Base-by-base conservation (phyloP, 805 yeast species). In the Clavispora santaluciae region DNA sequence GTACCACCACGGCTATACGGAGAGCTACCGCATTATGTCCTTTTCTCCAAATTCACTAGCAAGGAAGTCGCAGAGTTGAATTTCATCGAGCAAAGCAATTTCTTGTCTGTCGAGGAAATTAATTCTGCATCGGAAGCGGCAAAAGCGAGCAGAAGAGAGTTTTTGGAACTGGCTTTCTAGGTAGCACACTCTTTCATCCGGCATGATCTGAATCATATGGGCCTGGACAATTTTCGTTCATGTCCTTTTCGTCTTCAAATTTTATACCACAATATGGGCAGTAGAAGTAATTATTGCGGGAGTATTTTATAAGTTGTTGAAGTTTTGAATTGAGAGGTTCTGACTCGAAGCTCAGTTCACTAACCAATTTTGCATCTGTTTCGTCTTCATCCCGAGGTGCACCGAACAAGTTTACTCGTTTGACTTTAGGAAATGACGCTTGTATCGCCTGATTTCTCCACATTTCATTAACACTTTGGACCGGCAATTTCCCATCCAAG, bases 401-500 rank as follows among this genome's bases (percentile, higher is more conserved):
- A 9, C 20, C 31, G 9, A 28, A 28, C 31, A 28, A 28, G 8
- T 15, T 5, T 15, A 28, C 20, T 5, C 31, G 15, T 16, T 12
- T 12, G 4, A 11, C 6, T 6, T 28, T 28, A 15, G 15, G 15
- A 8, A 6, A 15, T 5, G 20, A 15, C 9, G 31, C 16, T 16
- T 28, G 12, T 4, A 25, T n/a, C 1, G 54, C 56, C 34, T 46
- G 52, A 1, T 61, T 55, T 48, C 73, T 59, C 79, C 79, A 75
- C 25, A 75, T 52, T 1, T 59, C 63, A 35, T 72, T 69, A 11
- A 28, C 31, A 15, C 16, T n/a, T 15, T 15, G 10, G 2, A 15
- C 5, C 20, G 10, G 20, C 9, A 28, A 15, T 20, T 28, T 15
- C 25, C 65, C 59, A 3, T 50, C 45, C 15, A 44, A 43, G 38